Evolutionary conservation across 176 grass and related monocot genomes (phyloP), one percentile per base, ranked within the genome.

Genomic region (Poa pratensis): DNA sequence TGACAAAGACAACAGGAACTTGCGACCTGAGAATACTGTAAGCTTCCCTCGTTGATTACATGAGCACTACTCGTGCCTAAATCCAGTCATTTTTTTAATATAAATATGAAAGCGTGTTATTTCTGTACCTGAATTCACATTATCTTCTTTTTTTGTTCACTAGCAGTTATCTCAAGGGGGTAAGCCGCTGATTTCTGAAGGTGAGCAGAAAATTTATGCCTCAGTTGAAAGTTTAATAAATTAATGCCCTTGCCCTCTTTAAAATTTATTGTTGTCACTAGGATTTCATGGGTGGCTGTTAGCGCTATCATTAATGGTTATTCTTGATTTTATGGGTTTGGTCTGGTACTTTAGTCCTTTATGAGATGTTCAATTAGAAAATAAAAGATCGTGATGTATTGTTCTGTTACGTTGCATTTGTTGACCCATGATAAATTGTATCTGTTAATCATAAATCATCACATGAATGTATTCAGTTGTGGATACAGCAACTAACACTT

Each of bases 111-210:
- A 40, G 12, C 1, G 15, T 4, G 2, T 34, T 35, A 2, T 51
- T 26, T 46, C 35, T 7, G 6, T 27, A 72, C 12, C 49, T 51
- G 16, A 80, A 28, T 73, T 55, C 0, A 17, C 46, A 23, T 4
- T 5, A 83, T 57, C 64, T 57, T 82, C 3, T 4, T 4, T 83
- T 46, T 45, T 67, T 82, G 6, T 58, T 67, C 73, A 49, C 18
- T 17, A 50, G 68, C 76, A 90, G 89, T 75, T 80, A 80, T 15
- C 81, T 55, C 77, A 80, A 84, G 85, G 76, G 1, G 19, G 35
- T 17, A 52, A 51, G 45, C 53, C 77, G 9, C 58, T 45, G 55
- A 52, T 91, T 77, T 88, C 85, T 27, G 89, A 91, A 91, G 89
- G 89, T 91, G 71, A 49, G 89, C 51, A 30, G 15, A 35, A 84